Percentiles rank a stretch among this genome's conserved stretches.
Conservation (phyloP, 352 stramenopile genomes). For the Phytophthora pluvialis region DNA sequence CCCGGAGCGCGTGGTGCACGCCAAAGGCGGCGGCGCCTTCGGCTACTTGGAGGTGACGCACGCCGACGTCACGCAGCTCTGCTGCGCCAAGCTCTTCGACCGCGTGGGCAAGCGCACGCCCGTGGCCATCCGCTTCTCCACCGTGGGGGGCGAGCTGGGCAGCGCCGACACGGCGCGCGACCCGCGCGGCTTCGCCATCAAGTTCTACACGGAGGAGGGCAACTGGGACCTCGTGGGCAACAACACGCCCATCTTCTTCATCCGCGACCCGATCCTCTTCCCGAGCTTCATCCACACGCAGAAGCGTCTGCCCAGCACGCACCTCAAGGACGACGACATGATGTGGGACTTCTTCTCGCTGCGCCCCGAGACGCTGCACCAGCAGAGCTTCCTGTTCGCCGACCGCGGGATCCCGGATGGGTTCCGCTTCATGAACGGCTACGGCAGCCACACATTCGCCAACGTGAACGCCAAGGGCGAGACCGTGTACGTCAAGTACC, state of each 20-base stretch:
- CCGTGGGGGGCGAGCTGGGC: conserved; percentile 80
- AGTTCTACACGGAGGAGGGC: conserved; percentile 95
- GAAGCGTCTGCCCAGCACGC: conserved; percentile 90
- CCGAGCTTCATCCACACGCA: conserved; percentile 94
- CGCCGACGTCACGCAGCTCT: conserved; percentile 53
- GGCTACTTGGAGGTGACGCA: conserved; percentile 93
- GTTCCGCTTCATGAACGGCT: conserved; percentile 93
- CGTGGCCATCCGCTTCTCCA: conserved; percentile 88
- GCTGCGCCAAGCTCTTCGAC: conserved; percentile 84
- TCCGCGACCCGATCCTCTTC: conserved; percentile 93
- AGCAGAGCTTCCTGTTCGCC: conserved; percentile 89
- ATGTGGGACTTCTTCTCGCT: conserved; percentile 95
- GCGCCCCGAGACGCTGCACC: conserved; percentile 91
- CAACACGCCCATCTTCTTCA: conserved; percentile 96
- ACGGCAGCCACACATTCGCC: conserved; percentile 93
- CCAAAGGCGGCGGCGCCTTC: conserved; percentile 90
- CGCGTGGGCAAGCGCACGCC: conserved; percentile 85
- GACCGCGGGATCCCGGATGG: conserved; percentile 90
- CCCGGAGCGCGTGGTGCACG: conserved; percentile 92
- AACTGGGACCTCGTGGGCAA: conserved; percentile 95
- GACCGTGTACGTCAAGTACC: conserved; percentile 92
- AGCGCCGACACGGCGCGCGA: conserved; percentile 89
- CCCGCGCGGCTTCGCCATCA: conserved; percentile 91
- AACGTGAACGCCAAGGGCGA: conserved; percentile 86
- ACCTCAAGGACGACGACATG: conserved; percentile 88